Percentiles rank a stretch among this genome's conserved stretches.
Conservation (phyloP, 1,139 yeast species). For the Scheffersomyces segobiensis region DNA sequence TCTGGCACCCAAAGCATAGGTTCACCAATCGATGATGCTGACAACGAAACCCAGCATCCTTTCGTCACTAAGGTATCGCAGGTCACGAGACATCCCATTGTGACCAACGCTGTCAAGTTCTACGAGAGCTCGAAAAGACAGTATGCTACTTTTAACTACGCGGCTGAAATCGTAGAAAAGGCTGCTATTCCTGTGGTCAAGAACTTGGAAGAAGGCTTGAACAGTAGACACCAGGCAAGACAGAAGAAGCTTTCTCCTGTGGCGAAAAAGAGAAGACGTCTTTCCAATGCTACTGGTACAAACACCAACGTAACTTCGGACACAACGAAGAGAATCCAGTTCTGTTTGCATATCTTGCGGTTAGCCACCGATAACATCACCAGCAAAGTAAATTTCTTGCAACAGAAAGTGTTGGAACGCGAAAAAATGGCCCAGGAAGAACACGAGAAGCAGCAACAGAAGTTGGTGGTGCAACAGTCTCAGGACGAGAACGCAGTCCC, state of each 20-base stretch:
- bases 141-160: slow-evolving; percentile 61
- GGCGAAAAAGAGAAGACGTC: slow-evolving; percentile 24
- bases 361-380: slow-evolving; percentile 75
- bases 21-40: neutral
- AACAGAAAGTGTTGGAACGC: slow-evolving; percentile 35
- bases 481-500: slow-evolving; percentile 9
- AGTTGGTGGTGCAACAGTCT: slow-evolving; percentile 5
- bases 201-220: slow-evolving; percentile 48
- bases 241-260: slow-evolving; percentile 10
- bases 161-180: slow-evolving; percentile 66
- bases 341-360: slow-evolving; percentile 71
- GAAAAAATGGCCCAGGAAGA: slow-evolving; percentile 17
- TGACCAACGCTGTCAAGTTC: slow-evolving; percentile 58
- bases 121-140: slow-evolving; percentile 57
- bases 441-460: slow-evolving; percentile 17
- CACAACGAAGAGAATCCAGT: slow-evolving; percentile 67
- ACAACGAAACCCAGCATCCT: slow-evolving; percentile 31
- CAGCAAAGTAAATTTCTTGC: slow-evolving; percentile 61
- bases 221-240: slow-evolving; percentile 37
- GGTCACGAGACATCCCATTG: slow-evolving; percentile 49
- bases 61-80: slow-evolving; percentile 45
- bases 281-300: slow-evolving; percentile 6
- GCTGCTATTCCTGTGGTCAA: slow-evolving; percentile 61
- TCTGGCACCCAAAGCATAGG: slow-evolving; percentile 1
- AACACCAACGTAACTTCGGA: slow-evolving; percentile 31